Base-by-base conservation (phyloP, 768 basidiomycete species). In the Amanita molliuscula region DNA sequence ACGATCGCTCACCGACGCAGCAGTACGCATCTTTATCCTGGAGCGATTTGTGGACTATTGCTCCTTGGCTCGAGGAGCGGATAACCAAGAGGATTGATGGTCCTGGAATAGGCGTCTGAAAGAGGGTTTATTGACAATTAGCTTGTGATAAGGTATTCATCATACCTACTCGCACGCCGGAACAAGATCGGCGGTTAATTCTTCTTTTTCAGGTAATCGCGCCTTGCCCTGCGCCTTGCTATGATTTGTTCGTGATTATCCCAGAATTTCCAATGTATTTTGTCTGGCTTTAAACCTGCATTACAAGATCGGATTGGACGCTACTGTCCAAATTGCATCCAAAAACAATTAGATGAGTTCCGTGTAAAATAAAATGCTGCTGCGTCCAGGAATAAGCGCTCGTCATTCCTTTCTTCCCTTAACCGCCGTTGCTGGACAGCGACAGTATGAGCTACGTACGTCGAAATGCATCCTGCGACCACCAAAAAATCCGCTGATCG, bases 1-100 rank as follows among this genome's bases (percentile, higher is more conserved):
- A 72, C 15, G 69, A 68, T 10, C 64, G 65, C 9, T 71, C 72
- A 21, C 54, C 58, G 18, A 59, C 61, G 44, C 68, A 68, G 15
- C 83, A 81, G 44, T 89, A 81, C 60, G 78, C 77, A 6, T 87
- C 85, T 9, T 79, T 90, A 52, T 74, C 73, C 0, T 83, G 79
- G 79, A 66, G 67, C 16, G 88, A 90, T 61, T 65, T 91, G 34
- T 71, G 72, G 60, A 73, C 78, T 28, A 77, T 89, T 51, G 84
- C 88, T 34, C 88, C 86, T 3, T 90, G 88, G 88, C 75, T 90
- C 68, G 74, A 81, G 51, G 76, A 80, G 47, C 69, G 68, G 49
- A 72, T 87, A 50, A 75, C 79, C 26, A 80, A 71, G 58, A 75
- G 70, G 58, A 81, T 89, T 53, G 72, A 79, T 51, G 88, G 88